Evolutionary conservation across 2,329 filamentous ascomycete species (phyloP), one percentile per base, ranked within the genome.

Genomic region (Apiospora phragmitis): DNA sequence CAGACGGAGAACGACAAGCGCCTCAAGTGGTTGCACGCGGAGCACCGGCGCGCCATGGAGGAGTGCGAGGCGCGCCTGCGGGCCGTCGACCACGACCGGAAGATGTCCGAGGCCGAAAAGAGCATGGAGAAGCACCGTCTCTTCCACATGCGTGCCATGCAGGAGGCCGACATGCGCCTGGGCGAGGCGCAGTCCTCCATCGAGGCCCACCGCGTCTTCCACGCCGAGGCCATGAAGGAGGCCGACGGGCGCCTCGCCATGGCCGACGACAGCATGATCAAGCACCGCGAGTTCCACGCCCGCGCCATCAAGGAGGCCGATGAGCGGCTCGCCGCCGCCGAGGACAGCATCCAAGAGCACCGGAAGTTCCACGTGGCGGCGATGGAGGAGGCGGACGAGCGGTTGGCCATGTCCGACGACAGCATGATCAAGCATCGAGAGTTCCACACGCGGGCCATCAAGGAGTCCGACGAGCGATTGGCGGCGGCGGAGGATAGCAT

Each of bases 121-220:
- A 68, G 67, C 43, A 68, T 68, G 67, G 67, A 68, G 67, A 29
- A 38, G n/a, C 67, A 68, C 35, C 67, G 67, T 6, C 41, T 68
- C 14, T 68, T 68, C 21, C 67, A 68, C 43, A 68, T 49, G 43
- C 8, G n/a, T 14, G 67, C 67, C 29, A 68, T 68, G 67, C n/a
- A 47, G 18, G 67, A 68, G 67, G 67, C 67, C 41, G 67, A 68
- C 21, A 47, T 29, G 67, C 67, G 67, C 32, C 67, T 68, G 9
- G 67, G 43, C 14, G 41, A 43, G n/a, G 67, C 67, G 8, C 55
- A 62, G 55, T 38, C 32, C 55, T 62, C 55, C 29, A 68, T 68
- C 24, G 67, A 68, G 67, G 32, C 32, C 7, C 67, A 68, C 35
- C 67, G 67, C 12, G 38, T 68, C n/a, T 68, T 68, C 29, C 67